Evolutionary conservation across 1,139 yeast species (phyloP), one percentile per base, ranked within the genome.

Genomic region (Sugiyamaella castrensis): DNA sequence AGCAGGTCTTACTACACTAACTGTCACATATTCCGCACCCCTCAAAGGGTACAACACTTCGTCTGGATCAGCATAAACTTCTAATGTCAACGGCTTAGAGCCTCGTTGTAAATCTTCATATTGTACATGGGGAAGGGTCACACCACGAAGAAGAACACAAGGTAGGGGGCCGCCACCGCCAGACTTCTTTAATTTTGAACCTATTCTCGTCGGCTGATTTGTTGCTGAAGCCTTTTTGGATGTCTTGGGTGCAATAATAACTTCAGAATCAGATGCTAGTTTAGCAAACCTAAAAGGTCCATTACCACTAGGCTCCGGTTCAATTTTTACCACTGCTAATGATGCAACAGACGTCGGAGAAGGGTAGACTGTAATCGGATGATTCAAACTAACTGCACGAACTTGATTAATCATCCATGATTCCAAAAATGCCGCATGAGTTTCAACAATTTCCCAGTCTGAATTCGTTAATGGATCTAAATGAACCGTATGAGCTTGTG

Each of bases 401-500:
- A 94, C 82, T 65, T 91, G 98, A 47, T 82, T 80, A 38, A 91
- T 71, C 59, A 91, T 74, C 57, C 81, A 80, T 43, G 81, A 80
- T 62, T 92, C 98, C 37, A 92, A 75, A 44, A 76, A 78, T 43
- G 77, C 81, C 1, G 96, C 94, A 66, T 92, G 87, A 4, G 86
- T 70, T 61, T 89, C 96, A 5, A 89, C 87, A 37, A 87, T 71
- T 59, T 91, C 98, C 98, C 98, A 92, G 63, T 92, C 98, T 3
- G 85, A 77, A 2, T 83, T 68, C 0, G 87, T 75, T 31, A 78
- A 68, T 0, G 98, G 98, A 62, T 88, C 97, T 40, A 91, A 74
- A 61, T 79, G 81, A 8, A 91, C 81, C 5, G 81, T 79, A 7
- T 74, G 68, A 0, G 89, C 82, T 45, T 70, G 74, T 24, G 72